phyloP scores from a whole-genome alignment of 2,329 filamentous ascomycete species.

The Aspergillus caelatus region DNA sequence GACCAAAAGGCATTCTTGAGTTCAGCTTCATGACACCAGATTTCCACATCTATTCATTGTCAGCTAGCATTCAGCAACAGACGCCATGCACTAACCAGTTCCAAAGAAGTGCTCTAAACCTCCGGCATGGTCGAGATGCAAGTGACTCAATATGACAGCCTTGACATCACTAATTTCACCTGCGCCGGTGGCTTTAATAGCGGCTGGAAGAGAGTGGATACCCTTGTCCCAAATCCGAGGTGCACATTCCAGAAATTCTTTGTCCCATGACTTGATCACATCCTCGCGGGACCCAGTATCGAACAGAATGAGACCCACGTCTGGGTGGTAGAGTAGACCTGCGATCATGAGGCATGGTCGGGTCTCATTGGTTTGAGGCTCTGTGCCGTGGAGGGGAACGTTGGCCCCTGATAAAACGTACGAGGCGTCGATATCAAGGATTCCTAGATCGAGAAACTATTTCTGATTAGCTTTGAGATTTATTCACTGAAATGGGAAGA shows the following conservation, averaged over 20 bases:
- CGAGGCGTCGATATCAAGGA: not conserved
- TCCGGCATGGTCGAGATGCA: slow-evolving; percentile 4
- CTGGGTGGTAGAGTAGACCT: not conserved
- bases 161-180: slow-evolving; percentile 1
- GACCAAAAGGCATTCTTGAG: slow-evolving; percentile 5
- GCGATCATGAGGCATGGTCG: slow-evolving; percentile 1
- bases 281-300: not conserved
- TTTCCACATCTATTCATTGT: not conserved
- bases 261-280: not conserved
- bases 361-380: not conserved
- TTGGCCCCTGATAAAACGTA: not conserved
- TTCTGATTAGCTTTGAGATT: not conserved
- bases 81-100: not conserved
- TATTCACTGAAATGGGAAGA: not conserved
- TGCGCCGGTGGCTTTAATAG: not conserved
- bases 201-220: not conserved
- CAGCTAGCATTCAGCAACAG: not conserved
- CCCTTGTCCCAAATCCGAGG: not conserved
- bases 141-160: slow-evolving; percentile 1
- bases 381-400: not conserved
- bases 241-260: not conserved
- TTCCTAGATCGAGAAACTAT: not conserved
- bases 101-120: slow-evolving; percentile 4
- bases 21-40: not conserved
- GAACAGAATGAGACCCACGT: not conserved